phyloP scores from a whole-genome alignment of 352 stramenopile genomes.

The Globisporangium alternatum region DNA sequence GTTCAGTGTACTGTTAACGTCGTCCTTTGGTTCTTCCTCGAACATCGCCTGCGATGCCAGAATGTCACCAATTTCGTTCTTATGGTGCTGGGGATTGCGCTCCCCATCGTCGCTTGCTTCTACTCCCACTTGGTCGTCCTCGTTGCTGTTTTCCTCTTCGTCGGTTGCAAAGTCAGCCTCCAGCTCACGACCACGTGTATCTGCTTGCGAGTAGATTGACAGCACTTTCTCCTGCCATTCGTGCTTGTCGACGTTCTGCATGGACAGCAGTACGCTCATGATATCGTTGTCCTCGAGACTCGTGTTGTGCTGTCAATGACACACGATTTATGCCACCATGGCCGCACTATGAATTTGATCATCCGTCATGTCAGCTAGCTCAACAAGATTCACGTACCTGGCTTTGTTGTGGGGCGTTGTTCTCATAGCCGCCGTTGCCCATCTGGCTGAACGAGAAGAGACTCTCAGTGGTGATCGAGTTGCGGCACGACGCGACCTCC shows the following conservation, averaged over 20 bases:
- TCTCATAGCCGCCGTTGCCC: constrained; percentile 10
- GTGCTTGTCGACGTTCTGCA: constrained; percentile 34
- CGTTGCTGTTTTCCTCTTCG: constrained; percentile 18
- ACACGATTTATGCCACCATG: background rate
- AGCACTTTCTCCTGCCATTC: constrained; percentile 24
- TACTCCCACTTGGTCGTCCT: constrained; percentile 19
- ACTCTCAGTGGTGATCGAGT: constrained; percentile 43
- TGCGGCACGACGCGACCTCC: constrained; percentile 32
- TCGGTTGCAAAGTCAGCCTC: constrained; percentile 13
- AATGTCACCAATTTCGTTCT: constrained; percentile 69
- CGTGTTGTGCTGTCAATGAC: constrained; percentile 11
- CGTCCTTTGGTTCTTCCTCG: constrained; percentile 17
- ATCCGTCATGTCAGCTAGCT: background rate
- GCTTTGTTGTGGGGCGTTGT: constrained; percentile 24
- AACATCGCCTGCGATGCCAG: constrained; percentile 50
- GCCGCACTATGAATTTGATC: background rate
- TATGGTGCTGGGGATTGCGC: background rate
- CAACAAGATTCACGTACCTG: constrained; percentile 4
- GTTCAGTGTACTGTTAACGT: background rate
- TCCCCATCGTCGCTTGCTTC: constrained; percentile 15
- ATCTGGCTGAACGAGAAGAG: constrained; percentile 57
- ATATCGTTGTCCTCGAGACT: constrained; percentile 46
- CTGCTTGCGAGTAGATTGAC: constrained; percentile 16
- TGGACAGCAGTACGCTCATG: constrained; percentile 42
- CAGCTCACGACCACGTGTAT: background rate